Evolutionary conservation across 2,329 filamentous ascomycete genomes (phyloP).

Genomic region (Meredithiella fracta): DNA sequence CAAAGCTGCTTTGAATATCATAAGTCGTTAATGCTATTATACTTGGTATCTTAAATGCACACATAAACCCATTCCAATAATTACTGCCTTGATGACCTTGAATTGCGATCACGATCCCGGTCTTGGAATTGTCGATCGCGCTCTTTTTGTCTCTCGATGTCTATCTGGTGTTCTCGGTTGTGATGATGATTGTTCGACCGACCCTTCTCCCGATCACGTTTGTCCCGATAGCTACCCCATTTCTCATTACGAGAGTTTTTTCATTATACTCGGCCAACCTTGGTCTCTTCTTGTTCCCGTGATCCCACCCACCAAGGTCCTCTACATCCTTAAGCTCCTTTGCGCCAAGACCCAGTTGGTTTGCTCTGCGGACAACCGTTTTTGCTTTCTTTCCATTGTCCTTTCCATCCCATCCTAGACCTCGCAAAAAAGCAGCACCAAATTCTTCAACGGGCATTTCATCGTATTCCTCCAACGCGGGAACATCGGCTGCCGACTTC

Average conservation of each 20-base stretch:
- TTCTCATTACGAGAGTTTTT: conserved; percentile 26
- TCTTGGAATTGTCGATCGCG: conserved; percentile 21
- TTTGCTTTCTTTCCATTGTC: conserved; percentile 37
- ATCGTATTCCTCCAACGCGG: conserved; percentile 70
- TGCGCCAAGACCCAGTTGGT: conserved; percentile 74
- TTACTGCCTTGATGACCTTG: too few species aligned
- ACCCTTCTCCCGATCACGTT: conserved; percentile 23
- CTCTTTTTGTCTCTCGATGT: conserved; percentile 10
- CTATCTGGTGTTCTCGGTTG: conserved; percentile 6
- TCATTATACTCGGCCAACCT: conserved; percentile 35
- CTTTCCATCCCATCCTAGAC: conserved; percentile 86
- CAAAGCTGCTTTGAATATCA: too few species aligned
- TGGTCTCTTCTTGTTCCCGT: conserved; percentile 36
- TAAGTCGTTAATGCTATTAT: too few species aligned
- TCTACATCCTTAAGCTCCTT: conserved; percentile 58
- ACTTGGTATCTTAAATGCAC: too few species aligned
- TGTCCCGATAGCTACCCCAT: conserved; percentile 31
- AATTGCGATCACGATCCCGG: conserved; percentile 18
- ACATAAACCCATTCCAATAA: too few species aligned
- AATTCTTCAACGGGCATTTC: conserved; percentile 89
- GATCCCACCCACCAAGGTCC: conserved; percentile 69
- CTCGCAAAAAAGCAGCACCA: conserved; percentile 71
- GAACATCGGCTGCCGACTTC: conserved; percentile 52
- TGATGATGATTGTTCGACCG: conserved; percentile 10
- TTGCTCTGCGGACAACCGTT: conserved; percentile 55